A percentile compares a stretch with the other conserved stretches of the same genome.
These are phyloP conservation scores for Linderniella brevidens DNA, from an alignment of 257 asterid species.

Conservation along the genomic window DNA sequence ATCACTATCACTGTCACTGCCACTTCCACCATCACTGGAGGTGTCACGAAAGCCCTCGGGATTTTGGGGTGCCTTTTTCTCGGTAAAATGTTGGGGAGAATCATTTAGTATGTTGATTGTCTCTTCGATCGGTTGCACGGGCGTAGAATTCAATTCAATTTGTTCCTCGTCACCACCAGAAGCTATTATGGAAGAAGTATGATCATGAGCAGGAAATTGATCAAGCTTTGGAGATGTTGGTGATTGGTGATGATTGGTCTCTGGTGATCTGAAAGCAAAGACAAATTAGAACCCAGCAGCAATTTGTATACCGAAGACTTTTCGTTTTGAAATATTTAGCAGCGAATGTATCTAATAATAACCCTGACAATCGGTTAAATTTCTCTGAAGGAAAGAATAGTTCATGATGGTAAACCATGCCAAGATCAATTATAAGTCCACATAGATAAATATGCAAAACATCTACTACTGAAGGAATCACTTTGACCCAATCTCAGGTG, in stretches of 20 bases:
- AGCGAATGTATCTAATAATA: too few relatives aligned
- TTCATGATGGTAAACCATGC: too few relatives aligned
- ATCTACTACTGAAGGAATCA: too few relatives aligned
- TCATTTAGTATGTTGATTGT: conserved; percentile 24
- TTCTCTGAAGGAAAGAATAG: too few relatives aligned
- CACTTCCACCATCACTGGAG: conserved; percentile 58
- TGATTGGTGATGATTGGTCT: conserved; percentile 25
- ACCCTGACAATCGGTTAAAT: too few relatives aligned
- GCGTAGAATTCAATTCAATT: conserved; percentile 25
- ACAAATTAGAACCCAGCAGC: conserved; percentile 8
- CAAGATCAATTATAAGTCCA: too few relatives aligned
- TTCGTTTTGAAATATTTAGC: too few relatives aligned
- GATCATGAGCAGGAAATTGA: conserved; percentile 29
- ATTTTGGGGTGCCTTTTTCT: conserved; percentile 32
- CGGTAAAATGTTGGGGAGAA: conserved; percentile 32
- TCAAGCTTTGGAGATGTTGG: conserved; percentile 34
- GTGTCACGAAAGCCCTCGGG: conserved; percentile 38
- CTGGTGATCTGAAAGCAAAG: conserved; percentile 49
- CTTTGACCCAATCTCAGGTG: too few relatives aligned
- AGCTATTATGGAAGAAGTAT: conserved; percentile 21
- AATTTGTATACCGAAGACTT: too few relatives aligned
- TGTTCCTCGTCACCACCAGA: conserved; percentile 33
- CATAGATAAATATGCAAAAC: too few relatives aligned
- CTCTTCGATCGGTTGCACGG: conserved; percentile 28
- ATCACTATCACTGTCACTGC: conserved; percentile 50